Evolutionary conservation across 805 yeast species (phyloP), one percentile per base, ranked within the genome.

Genomic region (Cyberlindnera sargentensis): DNA sequence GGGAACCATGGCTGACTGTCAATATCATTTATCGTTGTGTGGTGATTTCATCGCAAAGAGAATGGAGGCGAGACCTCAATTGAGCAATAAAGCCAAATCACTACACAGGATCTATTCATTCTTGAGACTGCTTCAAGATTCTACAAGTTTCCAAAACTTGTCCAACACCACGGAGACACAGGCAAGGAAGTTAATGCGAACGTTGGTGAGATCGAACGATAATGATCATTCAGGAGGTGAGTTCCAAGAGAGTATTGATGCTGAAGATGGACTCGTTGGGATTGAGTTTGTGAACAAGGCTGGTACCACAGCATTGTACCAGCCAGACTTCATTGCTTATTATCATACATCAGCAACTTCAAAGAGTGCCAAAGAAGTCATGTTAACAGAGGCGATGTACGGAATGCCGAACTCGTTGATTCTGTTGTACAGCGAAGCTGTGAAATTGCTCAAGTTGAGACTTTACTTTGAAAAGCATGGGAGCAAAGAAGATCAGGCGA

Each of bases 1-100:
- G 87, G 95, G 96, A 3, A 80, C 91, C 1, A 84, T 85, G 90
- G 81, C 84, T 43, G 93, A 84, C 51, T 86, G 95, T 56, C 79
- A 78, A 49, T 73, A 80, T 45, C 86, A 86, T 63, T 68, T 88
- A 42, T 75, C 78, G 43, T 78, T 88, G 53, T 84, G 95, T 65
- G 91, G 86, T 48, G 75, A 74, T 44, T 81, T 85, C 44, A 82
- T 88, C 26, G 75, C 77, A 31, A 74, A 78, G 51, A 78, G 91
- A 55, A 80, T 82, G 81, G 67, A 67, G 36, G 72, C 68, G 42
- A 77, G 88, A 57, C 76, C 81, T 52, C 76, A 75, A 47, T 62
- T 87, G 24, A 80, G 90, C 0, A 72, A 84, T 23, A 87, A 87
- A 61, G 95, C 95, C 1, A 70, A 78, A 44, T 75, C 83, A 29